Evolutionary conservation across 1,139 yeast genomes (phyloP), one percentile per base, ranked within the genome.

Genomic region (Wickerhamiella pararugosa): DNA sequence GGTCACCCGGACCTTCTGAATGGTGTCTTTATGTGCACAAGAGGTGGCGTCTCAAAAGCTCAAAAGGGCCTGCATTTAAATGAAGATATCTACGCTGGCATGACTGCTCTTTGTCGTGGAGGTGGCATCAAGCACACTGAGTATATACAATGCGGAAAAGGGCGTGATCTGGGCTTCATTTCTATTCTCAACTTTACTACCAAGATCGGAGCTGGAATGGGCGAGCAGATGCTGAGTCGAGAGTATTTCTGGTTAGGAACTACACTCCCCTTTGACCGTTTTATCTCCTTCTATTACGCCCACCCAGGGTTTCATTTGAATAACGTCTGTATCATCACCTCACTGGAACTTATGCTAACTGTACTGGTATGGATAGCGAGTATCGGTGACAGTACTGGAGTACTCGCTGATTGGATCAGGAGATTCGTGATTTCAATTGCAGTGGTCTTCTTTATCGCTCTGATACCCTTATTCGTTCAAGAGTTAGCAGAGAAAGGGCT

Each of bases 191-290:
- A 82, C 53, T 84, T 84, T 57, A 83, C 93, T 0, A 76, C 90
- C 0, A 84, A 84, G 55, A 83, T 84, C 53, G 95, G 95, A 0
- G 87, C 94, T 35, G 95, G 95, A 1, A 84, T 84, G 95, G 95
- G 94, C 0, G 95, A 84, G 54, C 95, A 84, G 53, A 69, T 82
- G 56, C 61, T 84, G 10, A 82, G 94, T 5, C 64, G 95, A 49
- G 95, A 84, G 53, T 82, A 84, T 54, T 83, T 73, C 55, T 80
- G 80, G 55, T 62, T 84, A 48, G 94, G 95, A 0, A 79, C 90
- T 0, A 76, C 72, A 45, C 62, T 84, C 36, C 87, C 94, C 0
- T 64, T 82, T 41, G 94, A 84, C 55, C 60, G 93, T 43, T 82
- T 84, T 56, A 60, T 84, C 33, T 78, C 94, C 0, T 84, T 84